These are phyloP conservation scores for Fagopyrum esculentum DNA, from an alignment of 148 eudicot species.

Conservation along the genomic window DNA sequence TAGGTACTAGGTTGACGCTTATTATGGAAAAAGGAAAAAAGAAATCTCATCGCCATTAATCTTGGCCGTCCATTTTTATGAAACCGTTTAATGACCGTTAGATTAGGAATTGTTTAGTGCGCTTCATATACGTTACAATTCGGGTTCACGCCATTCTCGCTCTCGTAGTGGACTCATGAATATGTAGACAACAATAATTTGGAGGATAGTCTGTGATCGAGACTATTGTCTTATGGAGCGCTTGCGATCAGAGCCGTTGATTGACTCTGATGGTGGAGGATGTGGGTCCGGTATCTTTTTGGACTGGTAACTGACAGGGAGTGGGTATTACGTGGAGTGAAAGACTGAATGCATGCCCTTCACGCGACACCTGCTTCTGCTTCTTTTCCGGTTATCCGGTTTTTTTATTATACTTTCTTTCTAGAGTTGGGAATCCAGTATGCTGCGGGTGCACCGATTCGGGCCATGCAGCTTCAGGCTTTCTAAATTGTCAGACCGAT, in stretches of 20 bases:
- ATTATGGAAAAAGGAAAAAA: background rate
- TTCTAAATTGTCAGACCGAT: too few relatives aligned
- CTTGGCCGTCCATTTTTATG: background rate
- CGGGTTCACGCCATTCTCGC: background rate
- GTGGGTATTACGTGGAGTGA: constrained; percentile 6
- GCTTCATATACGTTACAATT: background rate
- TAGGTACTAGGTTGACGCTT: background rate
- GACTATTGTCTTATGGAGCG: background rate
- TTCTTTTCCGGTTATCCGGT: background rate
- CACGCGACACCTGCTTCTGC: constrained; percentile 14
- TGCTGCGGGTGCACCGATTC: background rate
- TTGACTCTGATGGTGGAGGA: background rate
- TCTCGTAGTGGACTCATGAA: background rate
- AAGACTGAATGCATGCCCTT: constrained; percentile 4
- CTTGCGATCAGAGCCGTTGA: background rate
- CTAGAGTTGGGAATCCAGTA: background rate
- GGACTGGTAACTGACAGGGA: constrained; percentile 2
- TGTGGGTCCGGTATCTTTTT: background rate
- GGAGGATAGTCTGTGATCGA: background rate
- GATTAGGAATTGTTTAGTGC: background rate
- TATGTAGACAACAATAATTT: background rate
- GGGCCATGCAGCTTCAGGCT: too few relatives aligned
- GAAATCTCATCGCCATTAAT: background rate
- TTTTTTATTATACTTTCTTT: background rate
- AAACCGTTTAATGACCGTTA: constrained; percentile 1